A percentile compares a stretch with the other conserved stretches of the same genome.
phyloP scores from a whole-genome alignment of 495 filamentous ascomycete genomes.

The Penicillium egyptiacum region DNA sequence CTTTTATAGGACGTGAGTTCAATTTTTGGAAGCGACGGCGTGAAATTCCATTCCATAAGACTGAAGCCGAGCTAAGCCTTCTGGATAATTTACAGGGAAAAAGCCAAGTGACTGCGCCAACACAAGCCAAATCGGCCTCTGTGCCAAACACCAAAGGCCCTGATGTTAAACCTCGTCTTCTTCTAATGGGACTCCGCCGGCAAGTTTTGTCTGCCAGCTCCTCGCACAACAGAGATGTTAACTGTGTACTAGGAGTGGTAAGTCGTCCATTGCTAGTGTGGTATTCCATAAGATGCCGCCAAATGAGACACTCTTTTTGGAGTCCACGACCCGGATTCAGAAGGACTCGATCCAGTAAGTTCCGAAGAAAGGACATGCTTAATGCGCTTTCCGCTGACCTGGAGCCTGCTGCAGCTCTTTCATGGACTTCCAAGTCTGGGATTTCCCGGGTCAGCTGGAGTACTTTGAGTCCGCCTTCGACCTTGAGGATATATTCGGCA shows the following conservation, averaged over 20 bases:
- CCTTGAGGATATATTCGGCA: conserved; percentile 87
- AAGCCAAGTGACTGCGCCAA: conserved; percentile 24
- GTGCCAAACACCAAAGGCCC: conserved; percentile 37
- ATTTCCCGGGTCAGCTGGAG: conserved; percentile 92
- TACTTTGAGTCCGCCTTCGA: conserved; percentile 84
- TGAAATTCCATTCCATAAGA: conserved; percentile 21
- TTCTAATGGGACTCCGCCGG: conserved; percentile 96
- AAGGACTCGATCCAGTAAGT: conserved; percentile 89
- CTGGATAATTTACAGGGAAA: conserved; percentile 38
- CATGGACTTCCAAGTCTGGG: conserved; percentile 98
- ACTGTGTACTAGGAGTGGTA: conserved; percentile 72
- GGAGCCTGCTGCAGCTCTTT: conserved; percentile 65
- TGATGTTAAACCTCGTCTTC: conserved; percentile 74
- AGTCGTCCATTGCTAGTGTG: conserved; percentile 95
- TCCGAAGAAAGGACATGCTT: neutral
- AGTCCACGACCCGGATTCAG: conserved; percentile 88
- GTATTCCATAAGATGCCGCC: conserved; percentile 97
- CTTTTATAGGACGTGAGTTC: conserved; percentile 9
- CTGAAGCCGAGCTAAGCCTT: conserved; percentile 41
- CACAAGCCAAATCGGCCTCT: conserved; percentile 31
- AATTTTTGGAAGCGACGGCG: conserved; percentile 9
- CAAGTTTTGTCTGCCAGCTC: conserved; percentile 38
- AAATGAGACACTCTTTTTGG: conserved; percentile 89
- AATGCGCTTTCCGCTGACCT: neutral
- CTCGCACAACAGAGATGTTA: conserved; percentile 1